Evolutionary conservation across 2,329 filamentous ascomycete species (phyloP), one percentile per base, ranked within the genome.

Genomic region (Trichophyton mentagrophytes): DNA sequence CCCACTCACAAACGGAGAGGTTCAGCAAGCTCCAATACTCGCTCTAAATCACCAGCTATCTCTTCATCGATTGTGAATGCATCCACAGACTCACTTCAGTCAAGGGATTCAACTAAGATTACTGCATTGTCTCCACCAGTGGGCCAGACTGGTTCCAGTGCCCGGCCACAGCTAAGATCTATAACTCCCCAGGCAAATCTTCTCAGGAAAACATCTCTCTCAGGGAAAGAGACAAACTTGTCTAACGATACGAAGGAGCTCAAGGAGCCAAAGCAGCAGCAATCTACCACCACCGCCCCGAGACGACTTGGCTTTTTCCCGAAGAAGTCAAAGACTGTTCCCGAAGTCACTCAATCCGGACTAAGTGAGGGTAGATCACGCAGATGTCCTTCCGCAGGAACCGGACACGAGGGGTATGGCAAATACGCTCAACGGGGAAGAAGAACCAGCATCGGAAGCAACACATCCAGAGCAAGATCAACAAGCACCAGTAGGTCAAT

Each of bases 371-470:
- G 22, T 8, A 25, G 49, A 6, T 63, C 77, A 25, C 82, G 87
- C 30, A 92, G 90, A 72, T 91, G 92, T 0, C 92, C 92, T 22
- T 84, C 82, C 15, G 92, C 92, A 46, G 92, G 92, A n/a, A 97
- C 92, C 42, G 92, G 92, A 0, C 90, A 97, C 68, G 92, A 97
- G 75, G 77, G 76, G 30, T 80, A 81, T 65, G 77, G 77, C 11
- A 79, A 72, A 65, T 77, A 79, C 66, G 70, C 71, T 3, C 72
- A 73, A 60, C 71, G 77, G 47, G 77, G 76, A 51, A 72, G 77
- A 59, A 77, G 74, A 62, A 59, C 70, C 58, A 78, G 76, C 59
- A 66, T 72, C 56, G 70, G 74, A 60, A 76, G 71, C 64, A 73
- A 68, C 56, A 71, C 71, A 13, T 72, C 69, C 40, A 72, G 74